Percentiles rank a stretch among this genome's conserved stretches.
These are phyloP conservation scores for Digitaria exilis DNA, from an alignment of 202 grass and related monocot species.

Conservation along the genomic window DNA sequence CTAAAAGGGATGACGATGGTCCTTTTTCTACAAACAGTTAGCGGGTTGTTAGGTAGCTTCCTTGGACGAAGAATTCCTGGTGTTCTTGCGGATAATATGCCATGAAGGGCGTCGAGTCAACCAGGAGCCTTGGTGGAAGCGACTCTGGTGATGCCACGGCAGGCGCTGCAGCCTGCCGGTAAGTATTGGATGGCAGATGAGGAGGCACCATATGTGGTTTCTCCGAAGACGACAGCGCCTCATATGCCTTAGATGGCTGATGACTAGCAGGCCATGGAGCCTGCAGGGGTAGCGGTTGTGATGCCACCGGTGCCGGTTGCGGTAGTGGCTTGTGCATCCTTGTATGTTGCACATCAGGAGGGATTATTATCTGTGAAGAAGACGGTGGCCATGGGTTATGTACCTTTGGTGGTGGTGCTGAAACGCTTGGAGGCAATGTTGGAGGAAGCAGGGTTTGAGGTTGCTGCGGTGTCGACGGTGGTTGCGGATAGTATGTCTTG, in stretches of 20 bases:
- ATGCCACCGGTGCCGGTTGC: not conserved
- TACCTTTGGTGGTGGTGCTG: not conserved
- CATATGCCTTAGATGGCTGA: not conserved
- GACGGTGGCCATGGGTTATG: not conserved
- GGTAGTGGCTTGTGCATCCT: not conserved
- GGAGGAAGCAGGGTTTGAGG: not conserved
- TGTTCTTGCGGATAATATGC: not conserved
- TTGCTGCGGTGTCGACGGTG: not conserved
- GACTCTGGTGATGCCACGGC: not conserved
- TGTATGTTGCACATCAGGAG: not conserved
- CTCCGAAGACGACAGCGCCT: not conserved
- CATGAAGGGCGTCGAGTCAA: not conserved
- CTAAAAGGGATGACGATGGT: not conserved
- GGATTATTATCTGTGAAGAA: not conserved
- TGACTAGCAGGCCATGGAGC: not conserved
- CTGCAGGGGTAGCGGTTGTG: not conserved
- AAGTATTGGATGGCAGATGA: not conserved
- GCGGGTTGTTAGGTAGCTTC: not conserved
- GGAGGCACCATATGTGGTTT: not conserved
- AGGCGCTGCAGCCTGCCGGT: not conserved
- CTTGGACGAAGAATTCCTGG: not conserved
- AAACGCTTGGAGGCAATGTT: not conserved
- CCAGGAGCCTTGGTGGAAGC: not conserved
- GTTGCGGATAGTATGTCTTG: not conserved
- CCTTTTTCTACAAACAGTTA: not conserved